These are phyloP conservation scores for Xylariaceae sp. DNA, from an alignment of 2,329 filamentous ascomycete species.

Conservation along the genomic window DNA sequence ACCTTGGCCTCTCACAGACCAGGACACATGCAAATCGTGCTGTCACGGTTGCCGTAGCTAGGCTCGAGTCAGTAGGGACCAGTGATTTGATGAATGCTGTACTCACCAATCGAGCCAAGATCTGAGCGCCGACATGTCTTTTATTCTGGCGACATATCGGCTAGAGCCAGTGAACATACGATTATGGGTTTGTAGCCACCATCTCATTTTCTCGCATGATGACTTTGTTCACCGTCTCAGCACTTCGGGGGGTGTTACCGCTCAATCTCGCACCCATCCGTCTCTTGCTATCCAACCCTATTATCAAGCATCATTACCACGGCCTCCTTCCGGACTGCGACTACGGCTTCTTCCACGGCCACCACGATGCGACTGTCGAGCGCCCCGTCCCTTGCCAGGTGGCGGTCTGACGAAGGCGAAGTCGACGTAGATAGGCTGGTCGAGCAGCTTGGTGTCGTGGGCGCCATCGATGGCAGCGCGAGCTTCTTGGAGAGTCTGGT, in stretches of 20 bases:
- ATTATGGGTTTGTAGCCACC: too few species aligned
- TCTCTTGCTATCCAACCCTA: neutral
- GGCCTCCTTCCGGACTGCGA: constrained; percentile 38
- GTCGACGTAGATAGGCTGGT: constrained; percentile 77
- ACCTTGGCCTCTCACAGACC: too few species aligned
- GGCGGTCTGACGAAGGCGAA: constrained; percentile 83
- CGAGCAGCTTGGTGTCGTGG: constrained; percentile 72
- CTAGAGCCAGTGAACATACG: constrained; percentile 20
- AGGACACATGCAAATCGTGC: too few species aligned
- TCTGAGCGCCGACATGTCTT: constrained; percentile 29
- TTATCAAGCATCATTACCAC: constrained; percentile 19
- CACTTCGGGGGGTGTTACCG: neutral
- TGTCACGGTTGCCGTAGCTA: neutral
- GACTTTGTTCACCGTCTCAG: neutral
- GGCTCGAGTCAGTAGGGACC: constrained; percentile 3
- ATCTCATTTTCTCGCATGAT: neutral
- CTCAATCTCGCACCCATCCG: neutral
- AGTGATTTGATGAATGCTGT: neutral
- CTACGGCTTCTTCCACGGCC: constrained; percentile 43
- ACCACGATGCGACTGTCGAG: constrained; percentile 36
- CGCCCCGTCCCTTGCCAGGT: constrained; percentile 51
- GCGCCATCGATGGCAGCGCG: constrained; percentile 77
- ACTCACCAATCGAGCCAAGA: constrained; percentile 13
- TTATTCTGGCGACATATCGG: constrained; percentile 31
- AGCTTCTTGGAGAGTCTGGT: constrained; percentile 73